A percentile compares a stretch with the other conserved stretches of the same genome.
Conservation (phyloP, 1,284 basidiomycete genomes). For the Rhizopogon parksii region DNA sequence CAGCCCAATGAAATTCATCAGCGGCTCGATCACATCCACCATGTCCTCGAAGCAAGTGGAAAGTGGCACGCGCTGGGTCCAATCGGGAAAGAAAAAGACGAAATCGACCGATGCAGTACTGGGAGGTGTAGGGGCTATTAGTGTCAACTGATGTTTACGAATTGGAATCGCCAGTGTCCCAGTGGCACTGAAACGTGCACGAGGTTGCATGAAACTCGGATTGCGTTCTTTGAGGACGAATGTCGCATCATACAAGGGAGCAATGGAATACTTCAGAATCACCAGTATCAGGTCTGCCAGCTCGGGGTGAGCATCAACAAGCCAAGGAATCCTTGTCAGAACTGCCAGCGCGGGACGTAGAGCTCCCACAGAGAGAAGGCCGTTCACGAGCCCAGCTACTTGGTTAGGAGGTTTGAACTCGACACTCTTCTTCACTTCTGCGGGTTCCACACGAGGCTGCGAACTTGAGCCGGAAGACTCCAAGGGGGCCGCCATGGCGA, state of each 20-base stretch:
- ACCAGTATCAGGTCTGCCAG: slow-evolving; percentile 82
- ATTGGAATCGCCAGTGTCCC: slow-evolving; percentile 45
- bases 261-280: slow-evolving; percentile 61
- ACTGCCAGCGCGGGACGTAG: slow-evolving; percentile 73
- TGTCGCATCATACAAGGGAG: slow-evolving; percentile 57
- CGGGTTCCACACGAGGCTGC: slow-evolving; percentile 30
- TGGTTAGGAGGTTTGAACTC: slow-evolving; percentile 65
- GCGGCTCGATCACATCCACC: slow-evolving; percentile 64
- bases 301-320: slow-evolving; percentile 75
- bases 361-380: slow-evolving; percentile 84
- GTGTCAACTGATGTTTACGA: slow-evolving; percentile 57
- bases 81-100: slow-evolving; percentile 86
- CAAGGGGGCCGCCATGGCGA: slow-evolving; percentile 86
- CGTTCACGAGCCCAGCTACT: slow-evolving; percentile 72
- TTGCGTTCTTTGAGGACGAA: slow-evolving; percentile 49
- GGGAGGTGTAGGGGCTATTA: slow-evolving; percentile 71
- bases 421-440: slow-evolving; percentile 38
- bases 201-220: slow-evolving; percentile 54
- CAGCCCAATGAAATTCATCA: slow-evolving; percentile 70
- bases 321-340: slow-evolving; percentile 80
- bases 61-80: slow-evolving; percentile 66
- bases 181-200: slow-evolving; percentile 52
- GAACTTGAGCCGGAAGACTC: slow-evolving; percentile 45
- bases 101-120: slow-evolving; percentile 65
- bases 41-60: slow-evolving; percentile 65